Evolutionary conservation across 257 asterid genomes (phyloP), one percentile per base, ranked within the genome.

Genomic region (Thymus mandschuricus): DNA sequence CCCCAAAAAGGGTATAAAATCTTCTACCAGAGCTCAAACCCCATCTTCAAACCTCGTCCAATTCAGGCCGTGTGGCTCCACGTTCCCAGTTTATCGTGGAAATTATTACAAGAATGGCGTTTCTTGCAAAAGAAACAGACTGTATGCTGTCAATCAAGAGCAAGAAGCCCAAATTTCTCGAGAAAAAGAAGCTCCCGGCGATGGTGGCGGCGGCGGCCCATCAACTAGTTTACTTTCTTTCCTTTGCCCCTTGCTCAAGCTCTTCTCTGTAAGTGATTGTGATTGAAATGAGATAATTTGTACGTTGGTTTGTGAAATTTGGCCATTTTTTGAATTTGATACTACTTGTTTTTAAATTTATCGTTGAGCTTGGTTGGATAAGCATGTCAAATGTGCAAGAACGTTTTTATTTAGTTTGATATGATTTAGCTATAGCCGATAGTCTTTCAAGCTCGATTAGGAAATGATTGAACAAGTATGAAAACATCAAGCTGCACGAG

Each of bases 161-260:
- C 64, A 40, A 6, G 81, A 76, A 73, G 15, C 82, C 43, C 77
- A 43, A 15, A 58, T 69, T 48, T 63, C 83, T 45, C 74, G 46
- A 75, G 83, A 78, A 74, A 64, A 75, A 4, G 79, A 58, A 27
- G 73, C 67, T 51, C 68, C 27, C 33, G 72, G 68, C 38, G 40
- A 35, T 73, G 77, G 75, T 52, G 60, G n/a, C 59, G 54, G 73
- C 79, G 66, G 78, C 79, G 62, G 77, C 75, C 45, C 85, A 68
- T 81, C 96, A 33, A 79, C 90, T 78, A 88, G 91, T 72, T 77
- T 88, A 21, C 71, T 90, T 73, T 85, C 97, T 35, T 38, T 86
- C 51, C 91, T 90, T 49, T 90, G 96, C 82, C 97, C 97, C n/a
- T 75, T 90, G 86, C 96, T 90, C 63, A 88, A 86, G 72, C 78